Conservation (phyloP, 176 grass and related monocot genomes). For the Rhipidocladum racemiflorum region DNA sequence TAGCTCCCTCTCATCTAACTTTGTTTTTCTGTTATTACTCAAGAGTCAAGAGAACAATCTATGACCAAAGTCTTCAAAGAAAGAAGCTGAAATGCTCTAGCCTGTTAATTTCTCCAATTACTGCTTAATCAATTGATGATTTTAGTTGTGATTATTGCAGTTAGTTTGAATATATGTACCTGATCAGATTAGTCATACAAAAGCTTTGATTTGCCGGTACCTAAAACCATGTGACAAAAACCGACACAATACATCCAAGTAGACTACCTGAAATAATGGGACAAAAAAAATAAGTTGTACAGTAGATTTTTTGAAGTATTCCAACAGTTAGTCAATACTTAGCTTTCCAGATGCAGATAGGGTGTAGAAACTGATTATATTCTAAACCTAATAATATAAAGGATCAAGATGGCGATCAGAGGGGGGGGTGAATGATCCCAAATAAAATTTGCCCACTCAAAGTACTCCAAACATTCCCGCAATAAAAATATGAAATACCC, state of each 20-base stretch:
- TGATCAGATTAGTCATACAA: slow-evolving; percentile 31
- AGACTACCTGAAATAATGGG: slow-evolving; percentile 29
- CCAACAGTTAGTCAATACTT: no score
- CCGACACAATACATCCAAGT: slow-evolving; percentile 42
- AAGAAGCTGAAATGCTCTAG: slow-evolving; percentile 25
- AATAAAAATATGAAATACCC: no score
- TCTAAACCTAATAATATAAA: no score
- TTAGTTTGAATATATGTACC: slow-evolving; percentile 34
- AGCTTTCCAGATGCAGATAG: no score
- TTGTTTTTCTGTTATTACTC: slow-evolving; percentile 17
- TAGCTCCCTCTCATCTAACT: slow-evolving; percentile 14
- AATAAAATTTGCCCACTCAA: no score
- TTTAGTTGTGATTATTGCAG: slow-evolving; percentile 34
- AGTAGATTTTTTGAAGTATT: slow-evolving; percentile 32
- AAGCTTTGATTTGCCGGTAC: slow-evolving; percentile 39
- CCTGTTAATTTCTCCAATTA: slow-evolving; percentile 38
- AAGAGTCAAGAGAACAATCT: slow-evolving; percentile 30
- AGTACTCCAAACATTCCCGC: no score
- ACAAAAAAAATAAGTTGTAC: slow-evolving; percentile 1
- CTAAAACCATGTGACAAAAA: slow-evolving; percentile 29
- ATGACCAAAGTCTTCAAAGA: slow-evolving; percentile 26
- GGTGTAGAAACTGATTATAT: no score
- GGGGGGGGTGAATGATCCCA: no score
- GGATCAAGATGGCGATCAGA: no score
- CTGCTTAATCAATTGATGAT: slow-evolving; percentile 18